A percentile compares a stretch with the other conserved stretches of the same genome.
phyloP scores from a whole-genome alignment of 2,329 filamentous ascomycete genomes.

The Paecilomyces sp. region DNA sequence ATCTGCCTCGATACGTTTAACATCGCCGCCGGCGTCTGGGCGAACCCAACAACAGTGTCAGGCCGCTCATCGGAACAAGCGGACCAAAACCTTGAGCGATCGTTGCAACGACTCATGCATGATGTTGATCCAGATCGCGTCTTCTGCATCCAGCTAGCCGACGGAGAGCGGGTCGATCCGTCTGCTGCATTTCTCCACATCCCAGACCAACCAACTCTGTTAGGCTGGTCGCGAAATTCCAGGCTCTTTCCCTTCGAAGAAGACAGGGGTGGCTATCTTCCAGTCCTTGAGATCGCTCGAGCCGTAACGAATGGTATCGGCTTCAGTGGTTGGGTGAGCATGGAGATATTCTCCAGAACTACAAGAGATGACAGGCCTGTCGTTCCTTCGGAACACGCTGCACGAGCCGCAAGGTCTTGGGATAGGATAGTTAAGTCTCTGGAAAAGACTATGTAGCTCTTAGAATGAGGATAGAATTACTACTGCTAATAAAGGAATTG shows the following conservation, averaged over 20 bases:
- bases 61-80: slow-evolving; percentile 46
- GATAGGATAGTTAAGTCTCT: neutral
- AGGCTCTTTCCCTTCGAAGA: slow-evolving; percentile 60
- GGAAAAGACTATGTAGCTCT: neutral
- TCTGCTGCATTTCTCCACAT: slow-evolving; percentile 52
- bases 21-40: slow-evolving; percentile 62
- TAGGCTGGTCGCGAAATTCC: slow-evolving; percentile 73
- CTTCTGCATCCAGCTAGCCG: slow-evolving; percentile 69
- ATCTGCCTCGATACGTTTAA: slow-evolving; percentile 72
- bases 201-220: slow-evolving; percentile 51
- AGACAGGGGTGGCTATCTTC: slow-evolving; percentile 47
- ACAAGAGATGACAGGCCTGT: neutral
- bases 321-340: neutral
- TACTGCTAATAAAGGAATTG: neutral
- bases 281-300: neutral
- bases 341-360: neutral
- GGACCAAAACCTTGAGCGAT: slow-evolving; percentile 47
- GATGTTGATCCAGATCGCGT: slow-evolving; percentile 55
- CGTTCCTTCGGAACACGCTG: neutral
- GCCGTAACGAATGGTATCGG: neutral
- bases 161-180: slow-evolving; percentile 55
- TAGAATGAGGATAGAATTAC: neutral
- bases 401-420: neutral
- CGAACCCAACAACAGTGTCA: slow-evolving; percentile 51
- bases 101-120: slow-evolving; percentile 48